Conservation (phyloP, 306 rosid species). For the Trifolium repens region DNA sequence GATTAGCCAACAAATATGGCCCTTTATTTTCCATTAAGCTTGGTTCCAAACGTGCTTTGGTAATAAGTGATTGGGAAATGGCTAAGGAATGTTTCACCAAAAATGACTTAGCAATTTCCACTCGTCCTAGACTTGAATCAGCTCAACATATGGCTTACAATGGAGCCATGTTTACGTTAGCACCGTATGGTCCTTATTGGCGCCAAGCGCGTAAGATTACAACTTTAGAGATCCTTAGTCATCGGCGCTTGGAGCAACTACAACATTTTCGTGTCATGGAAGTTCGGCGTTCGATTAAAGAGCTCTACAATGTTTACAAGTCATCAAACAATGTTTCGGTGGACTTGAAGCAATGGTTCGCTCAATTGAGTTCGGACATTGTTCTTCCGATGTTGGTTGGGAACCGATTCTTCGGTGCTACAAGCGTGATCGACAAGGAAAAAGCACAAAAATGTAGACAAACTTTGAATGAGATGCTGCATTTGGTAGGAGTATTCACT, state of each 20-base stretch:
- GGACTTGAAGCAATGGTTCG: conserved; percentile 39
- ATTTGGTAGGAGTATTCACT: neutral
- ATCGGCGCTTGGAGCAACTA: conserved; percentile 12
- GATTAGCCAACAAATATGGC: conserved; percentile 39
- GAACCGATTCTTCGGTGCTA: conserved; percentile 5
- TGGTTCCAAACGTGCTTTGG: conserved; percentile 9
- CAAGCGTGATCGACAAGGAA: neutral
- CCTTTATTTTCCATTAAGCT: conserved; percentile 34
- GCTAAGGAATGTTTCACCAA: conserved; percentile 49
- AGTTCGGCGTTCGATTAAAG: conserved; percentile 20
- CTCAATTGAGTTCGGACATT: neutral
- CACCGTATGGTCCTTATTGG: neutral
- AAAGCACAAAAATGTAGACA: neutral
- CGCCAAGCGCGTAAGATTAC: neutral
- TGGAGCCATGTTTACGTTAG: neutral
- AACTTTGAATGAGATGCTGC: neutral
- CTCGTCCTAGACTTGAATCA: conserved; percentile 21
- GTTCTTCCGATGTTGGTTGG: conserved; percentile 10
- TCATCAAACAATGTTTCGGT: conserved; percentile 11
- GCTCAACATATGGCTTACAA: neutral
- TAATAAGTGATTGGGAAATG: conserved; percentile 34
- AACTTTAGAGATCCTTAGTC: neutral
- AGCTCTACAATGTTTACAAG: neutral
- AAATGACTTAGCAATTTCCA: conserved; percentile 27
- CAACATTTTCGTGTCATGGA: conserved; percentile 8